Base-by-base conservation (phyloP, 768 basidiomycete species). In the Tylopilus vinaceipallidus region DNA sequence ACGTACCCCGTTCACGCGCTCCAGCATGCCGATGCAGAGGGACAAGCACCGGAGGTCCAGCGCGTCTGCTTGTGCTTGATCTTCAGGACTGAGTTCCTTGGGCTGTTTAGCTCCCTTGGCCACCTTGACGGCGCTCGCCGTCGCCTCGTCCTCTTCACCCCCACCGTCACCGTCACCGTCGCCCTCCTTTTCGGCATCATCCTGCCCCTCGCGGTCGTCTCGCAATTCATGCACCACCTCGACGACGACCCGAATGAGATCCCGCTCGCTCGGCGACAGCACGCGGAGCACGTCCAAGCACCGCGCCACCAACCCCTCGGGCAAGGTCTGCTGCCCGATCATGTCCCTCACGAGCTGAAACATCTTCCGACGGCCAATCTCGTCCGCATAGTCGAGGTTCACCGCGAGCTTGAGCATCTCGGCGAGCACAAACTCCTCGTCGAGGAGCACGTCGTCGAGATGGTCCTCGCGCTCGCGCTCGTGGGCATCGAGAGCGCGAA, bases 351-450 rank as follows among this genome's bases (percentile, higher is more conserved):
- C 82, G 27, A 95, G 82, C 42, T 81, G 76, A 60, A 88, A 89
- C 86, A 94, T 93, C 69, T 88, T 88, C 50, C 92, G 71, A 51
- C 92, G 71, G 4, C 95, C 95, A 51, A 88, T 89, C 67, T 97
- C 93, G 69, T 98, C 95, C 0, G 84, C 80, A 59, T 95, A 98
- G 66, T 98, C 95, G 23, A 93, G 73, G 52, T 86, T 80, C 3
- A 87, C 76, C 0, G 90, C 89, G 26, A 95, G 71, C 57, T 77
- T 79, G 20, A 97, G 77, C 66, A 98, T 76, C 66, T 98, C 91
- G 0, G 81, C 75, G n/a, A 95, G 75, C 7, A 92, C 71, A 49
- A 88, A 84, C 58, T 86, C 83, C 30, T 53, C 35, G 9, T 59
- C 51, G 17, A 53, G 41, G 12, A 63, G 47, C 2, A 51, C 17